Conservation (phyloP, 139 green algal species). For the Astrephomene gubernaculifera region DNA sequence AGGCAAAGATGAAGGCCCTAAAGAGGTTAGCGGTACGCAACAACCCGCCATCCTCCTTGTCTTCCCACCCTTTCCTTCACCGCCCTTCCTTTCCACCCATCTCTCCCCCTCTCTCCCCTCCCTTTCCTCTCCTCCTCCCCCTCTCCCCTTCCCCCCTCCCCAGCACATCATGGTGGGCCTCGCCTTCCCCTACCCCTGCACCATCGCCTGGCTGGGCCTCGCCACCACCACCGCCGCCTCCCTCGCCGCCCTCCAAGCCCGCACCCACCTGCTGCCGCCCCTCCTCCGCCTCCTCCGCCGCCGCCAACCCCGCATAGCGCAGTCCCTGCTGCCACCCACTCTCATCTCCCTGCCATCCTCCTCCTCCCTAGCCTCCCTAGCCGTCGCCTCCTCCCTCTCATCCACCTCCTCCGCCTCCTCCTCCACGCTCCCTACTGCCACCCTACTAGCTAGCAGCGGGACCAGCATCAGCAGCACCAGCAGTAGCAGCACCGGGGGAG, state of each 20-base stretch:
- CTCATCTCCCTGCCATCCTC: background rate
- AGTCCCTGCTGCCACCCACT: no score
- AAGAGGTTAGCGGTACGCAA: no score
- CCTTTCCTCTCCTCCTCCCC: background rate
- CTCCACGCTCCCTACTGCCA: no score
- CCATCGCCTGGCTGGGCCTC: conserved; percentile 56
- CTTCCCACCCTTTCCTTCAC: no score
- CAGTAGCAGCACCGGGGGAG: no score
- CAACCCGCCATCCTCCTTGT: background rate
- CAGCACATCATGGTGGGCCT: conserved; percentile 57
- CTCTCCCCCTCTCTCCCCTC: background rate
- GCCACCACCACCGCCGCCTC: conserved; percentile 37
- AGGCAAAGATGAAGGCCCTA: background rate
- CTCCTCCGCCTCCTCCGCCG: background rate
- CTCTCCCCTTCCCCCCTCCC: background rate
- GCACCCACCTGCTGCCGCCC: background rate
- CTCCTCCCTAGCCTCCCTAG: no score
- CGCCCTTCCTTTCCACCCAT: background rate
- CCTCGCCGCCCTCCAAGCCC: background rate
- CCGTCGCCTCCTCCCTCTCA: no score
- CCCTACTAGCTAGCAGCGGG: no score
- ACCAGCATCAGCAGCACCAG: no score
- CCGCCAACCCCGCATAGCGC: no score
- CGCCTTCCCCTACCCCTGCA: conserved; percentile 51
- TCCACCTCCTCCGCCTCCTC: no score